Base-by-base conservation (phyloP, 768 basidiomycete species). In the Lactifluus subvellereus region DNA sequence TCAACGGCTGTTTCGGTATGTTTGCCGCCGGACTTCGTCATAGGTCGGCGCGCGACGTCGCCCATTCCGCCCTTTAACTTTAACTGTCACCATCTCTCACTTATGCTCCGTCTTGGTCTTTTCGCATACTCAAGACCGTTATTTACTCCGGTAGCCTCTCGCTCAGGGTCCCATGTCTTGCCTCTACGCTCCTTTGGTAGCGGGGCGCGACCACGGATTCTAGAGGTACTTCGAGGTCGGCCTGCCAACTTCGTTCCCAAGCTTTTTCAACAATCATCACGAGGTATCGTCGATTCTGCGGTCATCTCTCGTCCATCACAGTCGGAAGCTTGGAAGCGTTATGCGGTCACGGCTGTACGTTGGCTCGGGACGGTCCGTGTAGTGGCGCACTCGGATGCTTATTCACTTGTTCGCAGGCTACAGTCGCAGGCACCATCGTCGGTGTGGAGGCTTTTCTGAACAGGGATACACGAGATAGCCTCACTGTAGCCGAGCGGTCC, bases 381-480 rank as follows among this genome's bases (percentile, higher is more conserved):
- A 16, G 11, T 13, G 18, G 14, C 47, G 37, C 18, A 32, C 49
- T 48, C 16, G 57, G 60, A 22, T 54, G 43, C 64, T 10, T 57
- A 55, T 56, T 45, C 49, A 45, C 61, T 55, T 42, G 53, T 33
- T 56, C 13, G 53, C 16, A 90, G 88, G 86, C 80, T 27, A 84
- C 86, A 37, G 86, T 92, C 43, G 89, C 85, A 42, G 88, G 87
- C 9, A 82, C 85, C 9, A 79, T 88, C 30, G 74, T 92, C 42
- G 77, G 82, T 4, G 76, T 85, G 30, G 81, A 91, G 66, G 79
- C 76, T 2, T 77, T 88, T 42, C 76, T 94, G 69, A 94, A 94
- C 70, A 80, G 90, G 62, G 89, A 92, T 66, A 92, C 89, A 0
- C 79, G 89, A 45, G 89, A 88, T 49, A 75, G 82, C 4, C 77